Conservation (phyloP, 371 early-diverging fungal species). For the Thermomucor indicae-seudaticae region DNA sequence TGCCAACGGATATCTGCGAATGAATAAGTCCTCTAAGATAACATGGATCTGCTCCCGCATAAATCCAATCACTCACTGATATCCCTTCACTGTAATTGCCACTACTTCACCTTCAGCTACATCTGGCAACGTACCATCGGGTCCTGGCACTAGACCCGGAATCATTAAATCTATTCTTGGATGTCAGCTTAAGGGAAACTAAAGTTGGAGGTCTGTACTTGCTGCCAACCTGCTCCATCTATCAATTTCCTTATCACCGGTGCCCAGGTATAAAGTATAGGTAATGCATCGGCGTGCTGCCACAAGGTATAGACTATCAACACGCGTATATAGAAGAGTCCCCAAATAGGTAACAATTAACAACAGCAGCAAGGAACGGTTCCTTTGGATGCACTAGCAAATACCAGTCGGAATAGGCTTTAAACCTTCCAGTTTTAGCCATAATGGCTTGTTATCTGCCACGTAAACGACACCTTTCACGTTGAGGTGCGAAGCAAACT, state of each 20-base stretch:
- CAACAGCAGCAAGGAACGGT: too few relatives aligned
- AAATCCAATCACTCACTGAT: conserved; percentile 24
- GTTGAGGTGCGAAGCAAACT: conserved; percentile 56
- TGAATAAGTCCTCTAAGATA: neutral
- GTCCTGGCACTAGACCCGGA: conserved; percentile 52
- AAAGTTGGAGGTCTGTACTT: conserved; percentile 6
- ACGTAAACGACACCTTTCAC: conserved; percentile 58
- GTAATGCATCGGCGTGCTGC: conserved; percentile 56
- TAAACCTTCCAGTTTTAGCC: conserved; percentile 48
- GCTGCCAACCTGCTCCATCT: conserved; percentile 55
- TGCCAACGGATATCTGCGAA: conserved; percentile 44
- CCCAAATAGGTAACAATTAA: neutral
- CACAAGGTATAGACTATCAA: conserved; percentile 65
- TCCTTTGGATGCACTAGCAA: too few relatives aligned
- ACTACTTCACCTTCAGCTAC: conserved; percentile 48
- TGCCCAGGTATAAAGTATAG: conserved; percentile 57
- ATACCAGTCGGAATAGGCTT: conserved; percentile 41
- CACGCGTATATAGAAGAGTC: neutral
- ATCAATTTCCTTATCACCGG: conserved; percentile 59
- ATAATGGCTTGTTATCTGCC: conserved; percentile 52
- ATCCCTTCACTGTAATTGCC: conserved; percentile 50
- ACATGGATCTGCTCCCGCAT: neutral
- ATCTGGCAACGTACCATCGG: conserved; percentile 39
- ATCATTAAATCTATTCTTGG: conserved; percentile 55
- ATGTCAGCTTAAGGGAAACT: conserved; percentile 7